phyloP scores from a whole-genome alignment of 2,329 filamentous ascomycete species.

The Penicillium sp. region DNA sequence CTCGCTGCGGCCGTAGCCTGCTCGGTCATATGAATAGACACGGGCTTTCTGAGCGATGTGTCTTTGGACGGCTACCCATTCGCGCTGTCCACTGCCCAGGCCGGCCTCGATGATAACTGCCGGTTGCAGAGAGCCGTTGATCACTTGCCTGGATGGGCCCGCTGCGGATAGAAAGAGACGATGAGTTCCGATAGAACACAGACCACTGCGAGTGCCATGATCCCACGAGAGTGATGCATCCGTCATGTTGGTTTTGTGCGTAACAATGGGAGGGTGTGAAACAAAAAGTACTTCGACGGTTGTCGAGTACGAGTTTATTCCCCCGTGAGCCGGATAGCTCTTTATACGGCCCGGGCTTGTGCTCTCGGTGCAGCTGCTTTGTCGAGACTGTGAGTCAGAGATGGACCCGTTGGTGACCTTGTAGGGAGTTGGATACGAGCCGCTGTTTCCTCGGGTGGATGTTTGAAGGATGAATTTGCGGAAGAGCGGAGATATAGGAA shows the following conservation, averaged over 20 bases:
- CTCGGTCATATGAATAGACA: conserved; percentile 1
- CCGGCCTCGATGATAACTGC: background rate
- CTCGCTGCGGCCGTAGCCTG: background rate
- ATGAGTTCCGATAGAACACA: background rate
- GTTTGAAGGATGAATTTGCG: too few relatives aligned
- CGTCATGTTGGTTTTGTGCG: background rate
- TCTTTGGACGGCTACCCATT: background rate
- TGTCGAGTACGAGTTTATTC: too few relatives aligned
- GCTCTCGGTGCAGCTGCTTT: too few relatives aligned
- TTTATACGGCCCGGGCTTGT: too few relatives aligned
- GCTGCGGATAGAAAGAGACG: background rate
- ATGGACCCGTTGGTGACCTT: too few relatives aligned
- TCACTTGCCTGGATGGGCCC: background rate
- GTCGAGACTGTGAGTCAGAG: too few relatives aligned
- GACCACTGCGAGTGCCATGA: background rate
- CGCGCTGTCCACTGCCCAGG: background rate
- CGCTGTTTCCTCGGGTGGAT: too few relatives aligned
- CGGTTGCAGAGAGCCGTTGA: background rate
- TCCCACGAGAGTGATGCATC: background rate
- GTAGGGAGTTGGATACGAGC: too few relatives aligned
- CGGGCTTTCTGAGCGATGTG: background rate
- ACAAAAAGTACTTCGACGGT: too few relatives aligned
- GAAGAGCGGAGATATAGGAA: too few relatives aligned
- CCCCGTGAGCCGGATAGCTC: too few relatives aligned
- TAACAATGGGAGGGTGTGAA: too few relatives aligned